Evolutionary conservation across 2,329 filamentous ascomycete species (phyloP).

Genomic region (Ophiostoma triangulosporum): DNA sequence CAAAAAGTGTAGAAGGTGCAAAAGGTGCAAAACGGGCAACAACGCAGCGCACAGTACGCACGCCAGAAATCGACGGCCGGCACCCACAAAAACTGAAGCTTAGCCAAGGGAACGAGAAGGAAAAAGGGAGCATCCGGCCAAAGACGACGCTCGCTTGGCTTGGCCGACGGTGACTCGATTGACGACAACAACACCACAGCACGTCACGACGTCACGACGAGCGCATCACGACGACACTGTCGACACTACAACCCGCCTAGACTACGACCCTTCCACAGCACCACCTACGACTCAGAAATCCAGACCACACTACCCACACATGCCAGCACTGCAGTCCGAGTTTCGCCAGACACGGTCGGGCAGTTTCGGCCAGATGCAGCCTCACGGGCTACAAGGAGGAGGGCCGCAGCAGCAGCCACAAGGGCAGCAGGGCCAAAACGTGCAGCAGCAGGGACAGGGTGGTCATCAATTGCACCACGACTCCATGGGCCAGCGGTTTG

Average conservation of each 20-base stretch:
- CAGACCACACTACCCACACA: no score
- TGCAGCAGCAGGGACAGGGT: not conserved
- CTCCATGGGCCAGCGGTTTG: conserved; percentile 30
- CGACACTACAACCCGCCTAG: not conserved
- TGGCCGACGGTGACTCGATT: not conserved
- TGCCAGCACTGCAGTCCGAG: conserved; percentile 1
- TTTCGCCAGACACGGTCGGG: conserved; percentile 8
- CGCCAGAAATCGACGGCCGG: not conserved
- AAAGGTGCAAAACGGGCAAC: not conserved
- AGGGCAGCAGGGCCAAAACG: not conserved
- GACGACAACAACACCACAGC: not conserved
- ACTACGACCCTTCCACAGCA: not conserved
- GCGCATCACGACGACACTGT: not conserved
- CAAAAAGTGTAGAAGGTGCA: not conserved
- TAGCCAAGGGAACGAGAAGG: no score
- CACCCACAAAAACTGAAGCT: not conserved
- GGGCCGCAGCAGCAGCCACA: not conserved
- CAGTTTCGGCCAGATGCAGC: conserved; percentile 2
- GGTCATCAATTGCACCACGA: conserved; percentile 6
- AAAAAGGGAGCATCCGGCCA: not conserved
- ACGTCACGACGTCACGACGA: not conserved
- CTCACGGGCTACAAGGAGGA: not conserved
- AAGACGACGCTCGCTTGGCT: not conserved
- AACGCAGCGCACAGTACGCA: not conserved
- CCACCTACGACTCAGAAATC: no score